Base-by-base conservation (phyloP, 2,329 filamentous ascomycete genomes). In the Penicillium freii region DNA sequence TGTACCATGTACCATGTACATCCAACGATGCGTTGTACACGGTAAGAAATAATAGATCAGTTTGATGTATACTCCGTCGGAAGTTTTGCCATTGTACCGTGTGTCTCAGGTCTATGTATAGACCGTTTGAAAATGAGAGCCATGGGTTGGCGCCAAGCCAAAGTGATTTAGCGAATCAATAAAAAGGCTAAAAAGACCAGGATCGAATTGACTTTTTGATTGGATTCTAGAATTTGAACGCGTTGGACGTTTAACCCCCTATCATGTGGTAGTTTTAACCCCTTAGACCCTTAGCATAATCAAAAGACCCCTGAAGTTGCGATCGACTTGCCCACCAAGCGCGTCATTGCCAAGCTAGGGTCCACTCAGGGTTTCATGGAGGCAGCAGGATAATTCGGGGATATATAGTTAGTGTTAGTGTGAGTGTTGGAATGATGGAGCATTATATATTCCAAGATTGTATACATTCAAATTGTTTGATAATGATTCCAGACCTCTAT, bases 281-380 rank as follows among this genome's bases (percentile, higher is more conserved):
- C 43, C 21, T 17, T 40, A 38, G 43, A 48, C 21, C 39, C 39
- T 34, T 36, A 2, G 4, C n/a, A 29, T 11, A 15, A 17, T 19
- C 1, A 48, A 48, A 40, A 40, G 19, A 27, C 49, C 54, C 48
- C 54, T 52, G 33, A 56, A 21, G 31, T 43, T 43, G 40, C 17
- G 54, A 56, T 56, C 54, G 54, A 36, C 54, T 34, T 44, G 39
- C 27, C 43, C 10, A 34, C 4, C 9, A 48, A 36, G 29, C 34
- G 54, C 54, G 49, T 56, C 54, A 53, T 47, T 21, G 34, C 54
- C 54, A 56, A 56, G 40, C 34, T 17, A 43, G n/a, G 13, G 34
- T 23, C 46, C 53, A 55, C 52, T 36, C 29, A 7, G 19, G 19
- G 42, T 25, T 46, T 53, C 19, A 46, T 31, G 27, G 25, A 45